Conservation (phyloP, 2,329 filamentous ascomycete genomes). For the Hypoxylon sp. region DNA sequence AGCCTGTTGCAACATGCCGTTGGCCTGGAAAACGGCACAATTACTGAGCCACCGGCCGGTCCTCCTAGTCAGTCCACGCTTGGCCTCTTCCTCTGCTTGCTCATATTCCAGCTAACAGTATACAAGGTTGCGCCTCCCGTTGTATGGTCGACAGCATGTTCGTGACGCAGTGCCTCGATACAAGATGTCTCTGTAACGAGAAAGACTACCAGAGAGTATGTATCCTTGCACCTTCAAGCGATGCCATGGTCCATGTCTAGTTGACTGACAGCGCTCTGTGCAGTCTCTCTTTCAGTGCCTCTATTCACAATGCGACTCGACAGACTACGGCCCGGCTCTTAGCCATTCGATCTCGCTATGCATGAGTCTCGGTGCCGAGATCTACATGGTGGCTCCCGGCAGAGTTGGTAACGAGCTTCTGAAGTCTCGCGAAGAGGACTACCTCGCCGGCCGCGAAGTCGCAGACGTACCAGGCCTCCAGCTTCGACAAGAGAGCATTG, state of each 20-base stretch:
- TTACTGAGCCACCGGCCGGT: conserved; percentile 16
- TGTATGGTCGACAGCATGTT: conserved; percentile 53
- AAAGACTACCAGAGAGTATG: conserved; percentile 49
- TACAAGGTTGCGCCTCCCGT: conserved; percentile 47
- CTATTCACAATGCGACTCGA: conserved; percentile 51
- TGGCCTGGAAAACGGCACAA: conserved; percentile 36
- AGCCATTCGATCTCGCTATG: conserved; percentile 49
- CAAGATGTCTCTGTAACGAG: conserved; percentile 49
- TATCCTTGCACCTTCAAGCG: not conserved
- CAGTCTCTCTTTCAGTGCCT: conserved; percentile 52
- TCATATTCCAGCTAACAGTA: conserved; percentile 20
- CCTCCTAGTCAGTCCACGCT: conserved; percentile 42
- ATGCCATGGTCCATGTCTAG: not conserved
- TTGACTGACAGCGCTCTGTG: not conserved
- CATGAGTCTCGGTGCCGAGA: conserved; percentile 49
- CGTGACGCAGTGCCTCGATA: conserved; percentile 50
- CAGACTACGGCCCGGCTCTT: conserved; percentile 49
- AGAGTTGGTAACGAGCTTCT: conserved; percentile 45
- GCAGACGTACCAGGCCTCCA: conserved; percentile 48
- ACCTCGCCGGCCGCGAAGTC: conserved; percentile 49
- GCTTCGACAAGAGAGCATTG: conserved; percentile 48
- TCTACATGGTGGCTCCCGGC: conserved; percentile 49
- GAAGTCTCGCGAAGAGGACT: conserved; percentile 47
- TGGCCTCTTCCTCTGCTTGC: no score
- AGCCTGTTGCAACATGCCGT: conserved; percentile 41